Conservation (phyloP, 1,139 yeast species). For the Nakaseomyces nivariensis region DNA sequence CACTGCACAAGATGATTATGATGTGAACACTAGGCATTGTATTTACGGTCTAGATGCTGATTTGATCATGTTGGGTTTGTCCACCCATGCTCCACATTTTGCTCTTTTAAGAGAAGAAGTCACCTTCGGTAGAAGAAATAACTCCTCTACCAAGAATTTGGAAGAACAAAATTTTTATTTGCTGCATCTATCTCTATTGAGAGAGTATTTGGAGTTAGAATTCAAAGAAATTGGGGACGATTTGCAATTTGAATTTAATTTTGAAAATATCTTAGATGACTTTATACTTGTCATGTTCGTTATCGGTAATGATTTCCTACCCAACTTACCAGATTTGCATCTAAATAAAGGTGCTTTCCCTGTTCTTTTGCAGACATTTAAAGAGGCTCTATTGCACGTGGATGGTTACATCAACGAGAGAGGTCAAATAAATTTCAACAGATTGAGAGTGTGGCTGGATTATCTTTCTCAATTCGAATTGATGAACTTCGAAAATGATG, state of each 20-base stretch:
- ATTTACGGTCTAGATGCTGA: constrained; percentile 98
- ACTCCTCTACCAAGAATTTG: constrained; percentile 44
- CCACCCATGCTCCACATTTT: constrained; percentile 94
- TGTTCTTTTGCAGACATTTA: constrained; percentile 75
- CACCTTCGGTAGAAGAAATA: constrained; percentile 58
- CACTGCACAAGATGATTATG: constrained; percentile 53
- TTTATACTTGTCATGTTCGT: constrained; percentile 86
- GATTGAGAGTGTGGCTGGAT: constrained; percentile 68
- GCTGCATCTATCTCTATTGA: constrained; percentile 72
- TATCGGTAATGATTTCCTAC: constrained; percentile 96
- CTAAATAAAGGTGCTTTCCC: constrained; percentile 96
- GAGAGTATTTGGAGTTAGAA: constrained; percentile 87
- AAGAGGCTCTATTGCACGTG: constrained; percentile 58
- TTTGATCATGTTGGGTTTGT: constrained; percentile 90
- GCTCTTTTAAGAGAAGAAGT: constrained; percentile 94
- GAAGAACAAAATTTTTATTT: constrained; percentile 74
- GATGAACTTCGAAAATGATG: constrained; percentile 65
- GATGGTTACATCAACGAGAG: constrained; percentile 82
- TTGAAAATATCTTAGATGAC: constrained; percentile 87
- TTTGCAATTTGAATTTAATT: constrained; percentile 62
- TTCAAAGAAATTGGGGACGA: constrained; percentile 60
- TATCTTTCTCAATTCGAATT: constrained; percentile 61
- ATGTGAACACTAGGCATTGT: constrained; percentile 87
- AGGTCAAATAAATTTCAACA: constrained; percentile 67
- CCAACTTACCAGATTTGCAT: constrained; percentile 91